Conservation (phyloP, 129 eudicot genomes). For the carrot (Daucus carota) region DNA sequence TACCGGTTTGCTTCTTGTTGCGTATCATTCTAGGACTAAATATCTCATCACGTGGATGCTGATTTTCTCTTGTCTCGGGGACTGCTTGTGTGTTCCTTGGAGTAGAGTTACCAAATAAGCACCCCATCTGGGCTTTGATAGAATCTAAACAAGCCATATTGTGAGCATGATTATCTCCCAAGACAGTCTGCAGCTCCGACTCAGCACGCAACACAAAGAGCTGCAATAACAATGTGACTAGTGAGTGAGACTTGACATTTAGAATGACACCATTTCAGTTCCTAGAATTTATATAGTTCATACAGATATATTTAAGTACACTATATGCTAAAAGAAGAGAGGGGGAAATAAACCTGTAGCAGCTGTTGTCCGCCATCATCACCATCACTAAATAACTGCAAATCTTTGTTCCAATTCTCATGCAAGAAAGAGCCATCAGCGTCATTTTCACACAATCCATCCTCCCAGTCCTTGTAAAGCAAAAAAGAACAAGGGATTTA, state of each 20-base stretch:
- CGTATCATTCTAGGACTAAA: conserved; percentile 65
- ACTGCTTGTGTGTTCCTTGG: conserved; percentile 16
- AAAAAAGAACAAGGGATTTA: neutral
- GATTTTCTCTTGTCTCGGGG: conserved; percentile 23
- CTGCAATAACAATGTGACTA: conserved; percentile 35
- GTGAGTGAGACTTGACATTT: neutral
- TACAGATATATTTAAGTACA: neutral
- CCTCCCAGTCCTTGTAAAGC: conserved; percentile 80
- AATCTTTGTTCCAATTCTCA: conserved; percentile 94
- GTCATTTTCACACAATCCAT: conserved; percentile 78
- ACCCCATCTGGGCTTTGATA: conserved; percentile 45
- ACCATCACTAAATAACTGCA: conserved; percentile 64
- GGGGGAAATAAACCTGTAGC: conserved; percentile 52
- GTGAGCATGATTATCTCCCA: conserved; percentile 46
- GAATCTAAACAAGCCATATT: conserved; percentile 50
- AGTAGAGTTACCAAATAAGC: conserved; percentile 51
- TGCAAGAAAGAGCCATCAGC: conserved; percentile 97
- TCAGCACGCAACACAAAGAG: conserved; percentile 86
- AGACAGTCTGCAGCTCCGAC: conserved; percentile 61
- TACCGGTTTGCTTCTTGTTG: conserved; percentile 26
- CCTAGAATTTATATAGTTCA: too few relatives aligned
- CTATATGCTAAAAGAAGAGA: conserved; percentile 8
- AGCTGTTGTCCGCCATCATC: conserved; percentile 93
- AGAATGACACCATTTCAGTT: neutral
- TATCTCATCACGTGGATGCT: conserved; percentile 45